Base-by-base conservation (phyloP, 176 grass and related monocot genomes). In the Lolium perenne region DNA sequence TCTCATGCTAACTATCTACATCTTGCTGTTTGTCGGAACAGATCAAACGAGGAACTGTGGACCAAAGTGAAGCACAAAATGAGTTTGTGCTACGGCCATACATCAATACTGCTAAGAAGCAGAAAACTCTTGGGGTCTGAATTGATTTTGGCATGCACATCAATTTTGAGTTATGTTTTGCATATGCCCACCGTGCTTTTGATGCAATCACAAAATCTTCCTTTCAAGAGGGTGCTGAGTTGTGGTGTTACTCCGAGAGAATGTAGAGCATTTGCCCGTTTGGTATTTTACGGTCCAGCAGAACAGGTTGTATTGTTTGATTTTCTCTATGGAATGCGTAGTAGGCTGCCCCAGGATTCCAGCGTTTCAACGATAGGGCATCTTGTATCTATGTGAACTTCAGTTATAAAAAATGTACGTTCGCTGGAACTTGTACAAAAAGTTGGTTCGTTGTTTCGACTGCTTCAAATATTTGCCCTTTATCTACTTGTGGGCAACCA, bases 31-130 rank as follows among this genome's bases (percentile, higher is more conserved):
- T 50, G 20, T 45, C 0, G 43, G 25, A 35, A 49, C 73, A 94
- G 94, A 93, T 96, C 79, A 96, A 91, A 65, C 82, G 78, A 25
- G 90, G 94, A 45, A 96, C 92, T 0, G 59, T 99, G 7, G 94
- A 99, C 54, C 97, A 96, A 89, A 86, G 9, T 0, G 94, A 99
- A 91, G 97, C 94, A 3, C 82, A 87, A 9, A 88, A 85, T 3
- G 94, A 99, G 77, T 99, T 56, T 84, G 87, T 91, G 20, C 88
- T 90, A 20, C 83, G 88, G 56, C 94, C 92, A 0, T 99, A 93
- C 82, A 94, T 94, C 41, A 99, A 96, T 40, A 91, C 94, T 1
- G 80, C 92, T 7, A 99, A 94, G 84, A 99, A 96, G 79, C 90
- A 86, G 53, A 91, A 92, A 11, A 56, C 87, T 43, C 90, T 99